These are phyloP conservation scores for Gossypium australe DNA, from an alignment of 345 rosid species.

Conservation along the genomic window DNA sequence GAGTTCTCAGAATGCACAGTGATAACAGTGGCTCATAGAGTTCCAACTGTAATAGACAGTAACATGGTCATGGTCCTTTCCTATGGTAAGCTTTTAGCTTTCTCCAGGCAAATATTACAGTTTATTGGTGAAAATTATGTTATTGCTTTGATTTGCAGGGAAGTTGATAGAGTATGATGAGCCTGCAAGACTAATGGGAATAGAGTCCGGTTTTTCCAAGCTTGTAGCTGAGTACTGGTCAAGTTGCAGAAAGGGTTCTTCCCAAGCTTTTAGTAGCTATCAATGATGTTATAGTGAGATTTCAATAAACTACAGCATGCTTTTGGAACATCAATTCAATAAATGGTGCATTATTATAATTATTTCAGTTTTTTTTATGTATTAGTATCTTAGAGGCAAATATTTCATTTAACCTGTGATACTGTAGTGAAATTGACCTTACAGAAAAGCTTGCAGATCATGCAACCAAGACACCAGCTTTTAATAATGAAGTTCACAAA, in stretches of 20 bases:
- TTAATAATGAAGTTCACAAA: no score
- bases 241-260: slow-evolving; percentile 44
- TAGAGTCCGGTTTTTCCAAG: slow-evolving; percentile 58
- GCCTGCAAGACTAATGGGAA: slow-evolving; percentile 59
- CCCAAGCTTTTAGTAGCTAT: background rate
- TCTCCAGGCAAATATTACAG: background rate
- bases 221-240: slow-evolving; percentile 79
- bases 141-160: slow-evolving; percentile 31
- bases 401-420: no score
- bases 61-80: slow-evolving; percentile 88
- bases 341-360: no score
- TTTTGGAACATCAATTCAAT: no score
- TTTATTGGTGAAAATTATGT: background rate
- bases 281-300: background rate
- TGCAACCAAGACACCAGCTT: background rate
- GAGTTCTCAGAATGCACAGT: slow-evolving; percentile 64
- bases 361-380: no score
- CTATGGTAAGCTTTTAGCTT: slow-evolving; percentile 32
- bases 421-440: background rate
- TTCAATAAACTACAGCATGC: no score
- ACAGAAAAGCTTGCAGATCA: background rate
- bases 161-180: slow-evolving; percentile 59
- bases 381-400: no score
- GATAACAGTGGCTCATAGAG: slow-evolving; percentile 70
- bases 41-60: slow-evolving; percentile 66